Base-by-base conservation (phyloP, 2,329 filamentous ascomycete genomes). In the Colletotrichum tropicale region DNA sequence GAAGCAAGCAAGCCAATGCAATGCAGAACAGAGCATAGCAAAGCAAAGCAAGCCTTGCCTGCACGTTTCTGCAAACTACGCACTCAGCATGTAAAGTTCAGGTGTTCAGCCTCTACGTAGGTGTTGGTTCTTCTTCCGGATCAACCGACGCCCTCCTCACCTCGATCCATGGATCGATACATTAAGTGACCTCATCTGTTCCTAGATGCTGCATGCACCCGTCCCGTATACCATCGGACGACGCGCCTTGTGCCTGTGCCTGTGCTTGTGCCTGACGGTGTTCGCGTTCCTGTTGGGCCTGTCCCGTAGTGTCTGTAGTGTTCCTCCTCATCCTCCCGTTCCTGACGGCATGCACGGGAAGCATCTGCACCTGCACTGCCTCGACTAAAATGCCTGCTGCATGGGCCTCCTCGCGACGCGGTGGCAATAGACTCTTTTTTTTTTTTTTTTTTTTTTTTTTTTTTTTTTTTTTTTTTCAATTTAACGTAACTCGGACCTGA, bases 331-430 rank as follows among this genome's bases (percentile, higher is more conserved):
- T 66, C 28, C 21, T n/a, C 43, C 24, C 12, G 66, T 68, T 38
- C 32, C 30, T 66, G 71, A 67, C 73, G 69, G 64, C 64, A 56
- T 64, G 69, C 26, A 68, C 70, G 55, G 62, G 28, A 43, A 58
- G 56, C 67, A 21, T 52, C 43, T 21, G 43, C 43, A 52, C 43
- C 18, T 61, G 56, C 62, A 72, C 64, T 68, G 69, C 69, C 56
- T 68, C 64, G 28, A 36, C 32, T 67, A 30, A n/a, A 55, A 72
- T 68, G 70, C 73, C 30, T 56, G 56, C 43, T 73, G 73, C 73
- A 75, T 68, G 73, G 73, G 10, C 70, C 73, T 73, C 70, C 70
- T 73, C 70, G 64, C 71, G 66, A 61, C 67, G 43, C 28, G 43
- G 73, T 75, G 73, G 73, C 73, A 61, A 73, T 65, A 68, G 65